phyloP scores from a whole-genome alignment of 306 rosid species.

The Neltuma alba region DNA sequence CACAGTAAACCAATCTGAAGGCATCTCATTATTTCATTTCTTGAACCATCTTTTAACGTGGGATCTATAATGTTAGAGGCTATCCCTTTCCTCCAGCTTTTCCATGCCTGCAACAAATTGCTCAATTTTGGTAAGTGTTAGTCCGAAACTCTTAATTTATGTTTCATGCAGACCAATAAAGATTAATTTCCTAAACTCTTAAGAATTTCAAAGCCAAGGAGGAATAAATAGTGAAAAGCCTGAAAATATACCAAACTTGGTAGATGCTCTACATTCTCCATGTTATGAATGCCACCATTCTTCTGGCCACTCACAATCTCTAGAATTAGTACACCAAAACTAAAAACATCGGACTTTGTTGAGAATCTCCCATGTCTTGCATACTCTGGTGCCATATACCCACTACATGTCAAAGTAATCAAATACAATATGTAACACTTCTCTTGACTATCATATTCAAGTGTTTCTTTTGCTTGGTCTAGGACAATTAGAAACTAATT shows the following conservation, averaged over 20 bases:
- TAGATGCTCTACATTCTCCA: conserved; percentile 32
- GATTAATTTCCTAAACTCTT: too few relatives aligned
- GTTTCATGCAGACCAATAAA: conserved; percentile 12
- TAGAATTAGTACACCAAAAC: conserved; percentile 52
- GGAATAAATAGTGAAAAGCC: background rate
- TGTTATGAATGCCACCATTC: conserved; percentile 11
- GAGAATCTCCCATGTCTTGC: conserved; percentile 47
- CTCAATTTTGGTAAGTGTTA: background rate
- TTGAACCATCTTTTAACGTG: conserved; percentile 2
- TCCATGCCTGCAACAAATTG: conserved; percentile 50
- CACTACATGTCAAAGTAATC: conserved; percentile 30
- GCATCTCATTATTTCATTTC: conserved; percentile 37
- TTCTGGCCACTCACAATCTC: conserved; percentile 48
- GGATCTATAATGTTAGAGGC: conserved; percentile 29
- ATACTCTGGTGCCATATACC: conserved; percentile 66
- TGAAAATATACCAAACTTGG: conserved; percentile 38
- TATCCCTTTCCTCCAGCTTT: conserved; percentile 44
- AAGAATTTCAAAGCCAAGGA: too few relatives aligned
- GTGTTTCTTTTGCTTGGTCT: background rate
- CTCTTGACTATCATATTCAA: conserved; percentile 10
- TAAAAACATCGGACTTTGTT: conserved; percentile 45
- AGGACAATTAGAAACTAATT: background rate
- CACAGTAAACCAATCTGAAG: conserved; percentile 38
- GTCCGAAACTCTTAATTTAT: background rate
- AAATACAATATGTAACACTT: background rate